Base-by-base conservation (phyloP, 257 asterid species). In the Solanum infundibuliforme region DNA sequence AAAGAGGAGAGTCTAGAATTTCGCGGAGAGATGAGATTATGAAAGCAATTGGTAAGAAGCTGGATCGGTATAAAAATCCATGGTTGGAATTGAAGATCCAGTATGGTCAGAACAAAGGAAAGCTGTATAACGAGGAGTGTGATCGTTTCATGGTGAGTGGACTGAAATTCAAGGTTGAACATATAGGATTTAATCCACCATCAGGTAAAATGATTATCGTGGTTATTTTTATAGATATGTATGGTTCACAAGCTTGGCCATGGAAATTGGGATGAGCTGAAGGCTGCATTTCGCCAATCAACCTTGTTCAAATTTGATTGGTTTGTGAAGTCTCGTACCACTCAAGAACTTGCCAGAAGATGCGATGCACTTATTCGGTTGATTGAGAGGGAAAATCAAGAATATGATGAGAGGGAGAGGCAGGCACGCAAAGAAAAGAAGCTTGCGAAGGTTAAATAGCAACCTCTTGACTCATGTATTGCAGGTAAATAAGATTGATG, bases 71-170 rank as follows among this genome's bases (percentile, higher is more conserved):
- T 79, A 96, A 95, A 93, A 97, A 97, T 91, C 99, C 99, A 62
- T 97, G 99, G 99, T 92, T 95, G 88, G 99, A 97, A 89, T 83
- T 97, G 86, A 96, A 96, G 94, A 97, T 97, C 89, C 99, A 94
- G 89, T 96, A 97, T 88, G 99, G 99, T 87, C 99, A 97, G 94
- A 97, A 97, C 95, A 97, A 97, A 89, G 99, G 99, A 88, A 97
- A 97, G 94, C 75, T 97, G 90, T 97, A 96, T 91, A 97, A 97
- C 87, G 99, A 97, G 92, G 99, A 97, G 92, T 97, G 99, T 79
- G 99, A 97, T 58, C 98, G 99, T 23, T 97, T 94, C 94, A 97
- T 97, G 99, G 99, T 97, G 88, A 87, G 95, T 36, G 55, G 86
- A 77, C 86, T 31, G 69, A 82, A 52, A 31, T 82, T 48, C 43